phyloP scores from a whole-genome alignment of 345 rosid species.

The Euphorbia tirucalli region DNA sequence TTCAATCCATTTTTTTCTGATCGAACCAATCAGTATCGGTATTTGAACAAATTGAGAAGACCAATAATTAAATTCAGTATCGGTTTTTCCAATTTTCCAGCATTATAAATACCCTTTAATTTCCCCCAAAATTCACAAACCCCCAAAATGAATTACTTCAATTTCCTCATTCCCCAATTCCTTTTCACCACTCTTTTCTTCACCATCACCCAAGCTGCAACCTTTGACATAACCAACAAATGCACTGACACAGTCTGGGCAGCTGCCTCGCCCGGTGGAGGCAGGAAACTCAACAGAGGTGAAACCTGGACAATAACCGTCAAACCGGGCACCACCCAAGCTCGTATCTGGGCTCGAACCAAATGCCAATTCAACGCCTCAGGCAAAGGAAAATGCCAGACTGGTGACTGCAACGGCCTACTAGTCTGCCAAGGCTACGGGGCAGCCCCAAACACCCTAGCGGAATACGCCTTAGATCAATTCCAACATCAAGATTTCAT shows the following conservation, averaged over 20 bases:
- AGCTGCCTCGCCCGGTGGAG: slow-evolving; percentile 27
- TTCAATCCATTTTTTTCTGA: too few species aligned
- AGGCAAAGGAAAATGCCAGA: slow-evolving; percentile 20
- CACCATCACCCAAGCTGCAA: slow-evolving; percentile 31
- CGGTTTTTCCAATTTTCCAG: too few species aligned
- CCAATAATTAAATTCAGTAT: too few species aligned
- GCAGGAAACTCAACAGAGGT: slow-evolving; percentile 14
- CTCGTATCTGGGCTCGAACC: slow-evolving; percentile 33
- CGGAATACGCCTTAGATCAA: slow-evolving; percentile 27
- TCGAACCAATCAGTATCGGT: too few species aligned
- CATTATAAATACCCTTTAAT: not conserved
- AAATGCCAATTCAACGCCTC: slow-evolving; percentile 21
- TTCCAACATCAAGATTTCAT: slow-evolving; percentile 24
- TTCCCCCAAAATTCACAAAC: not conserved
- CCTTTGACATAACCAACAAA: slow-evolving; percentile 20
- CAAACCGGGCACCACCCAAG: slow-evolving; percentile 18
- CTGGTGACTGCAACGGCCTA: slow-evolving; percentile 27
- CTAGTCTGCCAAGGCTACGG: slow-evolving; percentile 34
- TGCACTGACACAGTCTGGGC: slow-evolving; percentile 25
- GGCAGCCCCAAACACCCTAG: slow-evolving; percentile 33
- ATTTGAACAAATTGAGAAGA: too few species aligned
- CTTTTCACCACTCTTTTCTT: slow-evolving; percentile 15
- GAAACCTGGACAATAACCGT: slow-evolving; percentile 19
- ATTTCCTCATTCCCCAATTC: not conserved
- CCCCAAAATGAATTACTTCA: not conserved